These are phyloP conservation scores for Trametes villosa DNA, from an alignment of 768 basidiomycete species.

Conservation along the genomic window DNA sequence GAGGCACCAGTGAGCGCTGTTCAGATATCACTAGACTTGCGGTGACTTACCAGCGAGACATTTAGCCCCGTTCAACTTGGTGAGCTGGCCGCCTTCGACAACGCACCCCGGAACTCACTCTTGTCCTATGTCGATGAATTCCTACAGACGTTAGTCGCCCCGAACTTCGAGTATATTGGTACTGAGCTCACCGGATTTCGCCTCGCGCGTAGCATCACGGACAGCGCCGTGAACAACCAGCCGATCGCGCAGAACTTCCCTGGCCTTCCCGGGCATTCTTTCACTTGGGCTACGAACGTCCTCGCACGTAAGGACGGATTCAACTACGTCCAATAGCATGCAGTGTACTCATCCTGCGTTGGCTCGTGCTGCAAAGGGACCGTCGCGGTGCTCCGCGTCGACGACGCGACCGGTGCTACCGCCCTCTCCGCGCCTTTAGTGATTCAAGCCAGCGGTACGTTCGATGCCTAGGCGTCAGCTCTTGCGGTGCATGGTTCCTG, in stretches of 20 bases:
- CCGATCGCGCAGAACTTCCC: neutral
- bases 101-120: no score
- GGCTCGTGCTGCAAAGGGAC: neutral
- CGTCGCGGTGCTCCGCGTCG: neutral
- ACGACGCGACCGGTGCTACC: neutral
- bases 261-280: neutral
- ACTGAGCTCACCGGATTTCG: neutral
- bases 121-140: no score
- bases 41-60: no score
- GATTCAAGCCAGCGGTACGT: neutral
- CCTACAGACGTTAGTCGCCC: no score
- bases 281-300: neutral
- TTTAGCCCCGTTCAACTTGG: no score
- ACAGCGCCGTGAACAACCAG: neutral
- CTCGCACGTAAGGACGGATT: neutral
- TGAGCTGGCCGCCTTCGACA: no score
- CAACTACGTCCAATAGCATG: neutral
- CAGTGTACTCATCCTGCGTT: neutral
- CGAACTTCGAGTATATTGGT: neutral
- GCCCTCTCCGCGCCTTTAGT: neutral
- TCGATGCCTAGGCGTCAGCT: no score
- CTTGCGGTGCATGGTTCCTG: no score
- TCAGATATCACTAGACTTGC: no score
- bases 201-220: neutral
- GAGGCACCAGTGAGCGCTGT: neutral